phyloP scores from a whole-genome alignment of 1,284 basidiomycete species.

The Heliocybe sulcata region DNA sequence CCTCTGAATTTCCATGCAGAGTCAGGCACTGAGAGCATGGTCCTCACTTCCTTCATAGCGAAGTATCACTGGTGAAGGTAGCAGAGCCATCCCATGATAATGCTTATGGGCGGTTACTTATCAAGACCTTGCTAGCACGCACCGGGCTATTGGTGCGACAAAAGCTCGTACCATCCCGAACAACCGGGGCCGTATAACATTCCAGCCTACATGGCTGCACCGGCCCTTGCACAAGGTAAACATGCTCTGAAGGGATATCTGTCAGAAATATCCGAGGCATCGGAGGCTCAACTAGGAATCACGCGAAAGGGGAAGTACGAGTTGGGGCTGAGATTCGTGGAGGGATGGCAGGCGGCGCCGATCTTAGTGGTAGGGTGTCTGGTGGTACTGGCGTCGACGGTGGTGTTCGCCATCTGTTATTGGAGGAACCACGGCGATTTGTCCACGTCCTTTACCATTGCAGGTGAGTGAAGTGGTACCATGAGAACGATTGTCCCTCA shows the following conservation, averaged over 20 bases:
- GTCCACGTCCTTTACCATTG: not conserved
- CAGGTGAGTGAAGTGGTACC: not conserved
- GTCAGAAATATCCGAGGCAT: not conserved
- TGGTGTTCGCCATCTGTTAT: not conserved
- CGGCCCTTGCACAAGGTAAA: not conserved
- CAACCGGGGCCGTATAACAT: not conserved
- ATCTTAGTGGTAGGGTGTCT: not conserved
- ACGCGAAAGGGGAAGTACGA: not conserved
- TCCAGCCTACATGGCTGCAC: not conserved
- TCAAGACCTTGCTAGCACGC: not conserved
- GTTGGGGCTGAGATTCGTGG: not conserved
- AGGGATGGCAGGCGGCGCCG: not conserved
- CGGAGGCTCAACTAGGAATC: not conserved
- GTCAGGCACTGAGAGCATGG: not conserved
- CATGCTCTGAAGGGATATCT: not conserved
- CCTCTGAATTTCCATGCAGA: not conserved
- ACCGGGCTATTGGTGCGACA: not conserved
- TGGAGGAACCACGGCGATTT: not conserved
- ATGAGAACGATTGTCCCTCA: not conserved
- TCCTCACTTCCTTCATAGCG: not conserved
- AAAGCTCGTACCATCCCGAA: not conserved
- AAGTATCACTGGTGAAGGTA: not conserved
- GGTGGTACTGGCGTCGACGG: not conserved
- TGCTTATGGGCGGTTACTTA: not conserved
- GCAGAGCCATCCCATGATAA: not conserved